phyloP scores from a whole-genome alignment of 495 filamentous ascomycete genomes.

The Trichoderma gamsii region DNA sequence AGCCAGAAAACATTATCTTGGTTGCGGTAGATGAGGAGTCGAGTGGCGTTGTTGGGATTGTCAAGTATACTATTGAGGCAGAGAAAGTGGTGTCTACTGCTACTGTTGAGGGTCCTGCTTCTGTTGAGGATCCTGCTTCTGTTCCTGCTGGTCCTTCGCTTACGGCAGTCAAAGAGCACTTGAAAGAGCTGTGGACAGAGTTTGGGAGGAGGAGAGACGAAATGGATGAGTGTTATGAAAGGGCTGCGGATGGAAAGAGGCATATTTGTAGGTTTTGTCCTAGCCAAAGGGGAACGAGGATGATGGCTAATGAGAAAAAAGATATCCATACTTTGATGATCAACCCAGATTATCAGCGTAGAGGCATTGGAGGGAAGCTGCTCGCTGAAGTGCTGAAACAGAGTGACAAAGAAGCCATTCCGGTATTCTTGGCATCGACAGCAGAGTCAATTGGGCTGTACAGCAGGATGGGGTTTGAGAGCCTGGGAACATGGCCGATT shows the following conservation, averaged over 20 bases:
- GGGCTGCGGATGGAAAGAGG: background rate
- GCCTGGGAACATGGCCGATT: background rate
- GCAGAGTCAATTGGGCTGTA: constrained; percentile 3
- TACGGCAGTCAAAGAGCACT: background rate
- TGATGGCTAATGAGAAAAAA: background rate
- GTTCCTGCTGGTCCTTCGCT: background rate
- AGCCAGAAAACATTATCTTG: background rate
- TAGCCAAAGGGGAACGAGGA: background rate
- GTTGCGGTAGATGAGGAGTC: background rate
- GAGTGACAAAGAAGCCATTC: background rate
- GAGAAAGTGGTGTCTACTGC: background rate
- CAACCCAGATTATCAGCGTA: background rate
- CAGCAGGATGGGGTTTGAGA: background rate
- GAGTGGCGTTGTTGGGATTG: background rate
- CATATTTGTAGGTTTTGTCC: background rate
- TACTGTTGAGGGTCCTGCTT: background rate
- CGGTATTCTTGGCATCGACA: background rate
- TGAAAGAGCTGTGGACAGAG: constrained; percentile 3
- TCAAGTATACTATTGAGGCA: background rate
- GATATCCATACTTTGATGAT: background rate
- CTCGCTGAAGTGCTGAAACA: background rate
- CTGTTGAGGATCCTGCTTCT: background rate
- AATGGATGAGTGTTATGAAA: constrained; percentile 4
- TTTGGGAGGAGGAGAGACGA: background rate
- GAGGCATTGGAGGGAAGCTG: background rate